Base-by-base conservation (phyloP, 176 grass and related monocot species). In the Luzula sylvatica region DNA sequence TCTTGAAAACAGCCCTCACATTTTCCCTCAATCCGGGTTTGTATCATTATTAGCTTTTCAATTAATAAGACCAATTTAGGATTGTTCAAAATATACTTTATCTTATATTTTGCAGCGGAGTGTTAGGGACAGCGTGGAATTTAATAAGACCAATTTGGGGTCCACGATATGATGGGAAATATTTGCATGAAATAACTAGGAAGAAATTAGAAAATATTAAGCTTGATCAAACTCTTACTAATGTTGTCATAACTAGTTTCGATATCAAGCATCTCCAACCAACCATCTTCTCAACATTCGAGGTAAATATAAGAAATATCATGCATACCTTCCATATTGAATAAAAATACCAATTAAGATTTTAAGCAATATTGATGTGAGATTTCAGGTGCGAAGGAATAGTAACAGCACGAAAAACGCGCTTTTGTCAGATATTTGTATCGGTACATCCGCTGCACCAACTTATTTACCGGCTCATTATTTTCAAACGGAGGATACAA, bases 231-330 rank as follows among this genome's bases (percentile, higher is more conserved):
- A 81, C 78, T 41, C 56, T 83, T 77, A 87, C 79, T 14, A 80
- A 87, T 58, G 75, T 95, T 38, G 65, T 87, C 28, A 94, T 95
- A 68, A 82, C 83, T 38, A 78, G 68, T 73, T 94, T 94, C 15
- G 79, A 94, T 61, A 84, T 94, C 51, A 94, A 95, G 65, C 65
- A 50, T 41, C 73, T 95, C 21, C 83, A 83, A 23, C 83, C 83
- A 55, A 75, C 52, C 24, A 95, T 95, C 72, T 87, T 95, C 73
- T 95, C 79, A 0, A 75, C 75, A 20, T 95, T 75, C 26, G 69
- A 84, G 72, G 83, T 95, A 15, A 26, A 24, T 14, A 9, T 17
- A 35, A 35, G 30, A 35, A 35, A 70, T n/a, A n/a, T 9, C 30
- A 35, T 35, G 9, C 30, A 35, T 35, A 35, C 7, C 9, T 35